Base-by-base conservation (phyloP, 2,329 filamentous ascomycete species). In the Conoideocrella luteorostrata region DNA sequence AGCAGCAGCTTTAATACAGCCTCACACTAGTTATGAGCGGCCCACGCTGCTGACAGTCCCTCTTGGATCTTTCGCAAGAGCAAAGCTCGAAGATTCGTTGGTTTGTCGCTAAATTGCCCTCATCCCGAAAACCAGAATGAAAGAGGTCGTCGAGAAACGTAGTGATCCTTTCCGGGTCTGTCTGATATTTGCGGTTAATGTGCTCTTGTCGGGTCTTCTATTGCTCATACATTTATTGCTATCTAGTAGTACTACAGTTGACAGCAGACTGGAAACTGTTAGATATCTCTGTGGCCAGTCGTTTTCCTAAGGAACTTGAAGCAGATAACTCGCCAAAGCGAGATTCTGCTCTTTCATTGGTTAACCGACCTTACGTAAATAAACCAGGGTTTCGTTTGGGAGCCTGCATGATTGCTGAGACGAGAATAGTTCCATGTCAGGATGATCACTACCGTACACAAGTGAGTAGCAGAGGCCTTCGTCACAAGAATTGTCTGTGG, bases 131-230 rank as follows among this genome's bases (percentile, higher is more conserved):
- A 17, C 23, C 36, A 39, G 36, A 39, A n/a, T 39, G 36, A 39
- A 39, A 39, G n/a, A 39, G 36, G 21, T 39, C 21, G 36, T 39
- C 36, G 20, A 39, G 36, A 4, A 39, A 29, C 7, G 21, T 26
- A 9, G 15, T 24, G 23, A 39, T 39, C 18, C n/a, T 39, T 11
- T 39, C 22, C n/a, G 36, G 24, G 23, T 39, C 36, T 28, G 23
- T 39, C 20, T 15, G 36, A 26, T 17, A 23, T 13, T 39, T 23
- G 36, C n/a, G 15, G 11, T 21, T 39, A 23, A 39, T 15, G 18
- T 39, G 36, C 7, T 24, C 20, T 26, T 39, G 15, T 23, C 34
- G 22, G 3, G 3, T 37, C n/a, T 20, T 21, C 5, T 23, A 20
- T 23, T 37, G 34, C 21, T 37, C 20, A 15, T 23, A 37, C 20